A percentile compares a stretch with the other conserved stretches of the same genome.
phyloP scores from a whole-genome alignment of 2,329 filamentous ascomycete genomes.

The Colletotrichum sp. region DNA sequence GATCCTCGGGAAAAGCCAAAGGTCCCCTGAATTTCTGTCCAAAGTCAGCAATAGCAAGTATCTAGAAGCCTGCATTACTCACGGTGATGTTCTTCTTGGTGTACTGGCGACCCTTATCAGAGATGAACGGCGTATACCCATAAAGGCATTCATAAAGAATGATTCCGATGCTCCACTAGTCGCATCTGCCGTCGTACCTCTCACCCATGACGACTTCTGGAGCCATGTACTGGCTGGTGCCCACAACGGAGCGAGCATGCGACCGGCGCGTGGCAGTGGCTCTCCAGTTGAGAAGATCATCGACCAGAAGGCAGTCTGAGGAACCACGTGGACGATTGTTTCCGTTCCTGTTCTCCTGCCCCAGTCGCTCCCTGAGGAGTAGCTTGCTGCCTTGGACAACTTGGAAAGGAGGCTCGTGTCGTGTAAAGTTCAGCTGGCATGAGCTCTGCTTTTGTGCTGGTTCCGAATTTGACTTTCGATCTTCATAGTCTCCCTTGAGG shows the following conservation, averaged over 20 bases:
- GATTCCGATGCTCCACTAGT: slow-evolving; percentile 96
- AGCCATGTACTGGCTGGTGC: slow-evolving; percentile 98
- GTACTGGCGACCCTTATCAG: slow-evolving; percentile 75
- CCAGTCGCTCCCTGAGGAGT: not conserved
- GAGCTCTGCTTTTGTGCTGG: not conserved
- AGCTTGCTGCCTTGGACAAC: slow-evolving; percentile 33
- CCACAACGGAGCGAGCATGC: slow-evolving; percentile 85
- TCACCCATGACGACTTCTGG: slow-evolving; percentile 87
- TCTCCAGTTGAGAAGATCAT: slow-evolving; percentile 71
- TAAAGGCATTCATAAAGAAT: slow-evolving; percentile 96
- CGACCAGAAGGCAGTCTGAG: slow-evolving; percentile 20
- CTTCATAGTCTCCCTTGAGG: slow-evolving; percentile 75
- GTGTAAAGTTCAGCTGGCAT: not conserved
- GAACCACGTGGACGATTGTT: not conserved
- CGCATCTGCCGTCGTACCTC: slow-evolving; percentile 88
- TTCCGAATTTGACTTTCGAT: slow-evolving; percentile 39
- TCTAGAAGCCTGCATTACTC: slow-evolving; percentile 37
- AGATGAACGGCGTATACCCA: slow-evolving; percentile 87
- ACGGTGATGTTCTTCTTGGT: slow-evolving; percentile 88
- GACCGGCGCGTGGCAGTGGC: slow-evolving; percentile 72
- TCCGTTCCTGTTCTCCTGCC: not conserved
- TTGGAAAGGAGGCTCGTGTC: slow-evolving; percentile 20
- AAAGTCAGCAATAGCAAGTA: not conserved
- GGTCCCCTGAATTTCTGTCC: slow-evolving; percentile 70
- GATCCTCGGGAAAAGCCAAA: slow-evolving; percentile 72